Conservation (phyloP, 1,139 yeast genomes). For the Meyerozyma sp. region DNA sequence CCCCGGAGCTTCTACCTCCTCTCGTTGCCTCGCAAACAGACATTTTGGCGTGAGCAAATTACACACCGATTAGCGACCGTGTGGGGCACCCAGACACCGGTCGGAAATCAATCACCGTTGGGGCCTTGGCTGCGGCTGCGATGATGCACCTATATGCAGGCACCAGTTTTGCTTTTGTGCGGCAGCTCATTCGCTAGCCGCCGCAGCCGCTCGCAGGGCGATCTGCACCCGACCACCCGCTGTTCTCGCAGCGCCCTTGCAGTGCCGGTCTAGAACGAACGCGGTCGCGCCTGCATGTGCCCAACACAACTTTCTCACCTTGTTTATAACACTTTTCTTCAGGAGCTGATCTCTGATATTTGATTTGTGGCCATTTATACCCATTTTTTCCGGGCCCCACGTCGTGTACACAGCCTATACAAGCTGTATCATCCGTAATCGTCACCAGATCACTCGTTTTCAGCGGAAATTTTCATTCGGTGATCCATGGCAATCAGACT, state of each 20-base stretch:
- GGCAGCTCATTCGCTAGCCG: too few species aligned
- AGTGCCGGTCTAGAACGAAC: background rate
- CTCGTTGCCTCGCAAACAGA: too few species aligned
- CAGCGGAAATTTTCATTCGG: background rate
- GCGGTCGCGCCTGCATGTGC: slow-evolving; percentile 1
- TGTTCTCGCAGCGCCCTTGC: background rate
- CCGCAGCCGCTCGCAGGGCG: background rate
- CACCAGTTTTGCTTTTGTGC: too few species aligned
- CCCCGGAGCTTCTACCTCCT: too few species aligned
- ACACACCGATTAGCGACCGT: too few species aligned
- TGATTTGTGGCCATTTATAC: background rate
- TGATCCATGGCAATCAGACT: slow-evolving; percentile 33
- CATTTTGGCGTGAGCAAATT: too few species aligned
- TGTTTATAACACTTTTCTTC: background rate
- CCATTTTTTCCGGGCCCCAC: background rate
- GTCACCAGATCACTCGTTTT: background rate
- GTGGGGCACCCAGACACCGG: too few species aligned
- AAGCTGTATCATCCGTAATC: background rate
- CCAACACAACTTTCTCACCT: background rate
- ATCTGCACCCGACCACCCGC: background rate
- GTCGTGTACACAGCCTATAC: background rate
- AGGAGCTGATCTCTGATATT: background rate
- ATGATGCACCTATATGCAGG: too few species aligned
- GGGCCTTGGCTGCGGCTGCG: too few species aligned
- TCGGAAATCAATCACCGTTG: too few species aligned